Evolutionary conservation across 2,329 filamentous ascomycete genomes (phyloP).

Genomic region (Ceratocystis colombiana): DNA sequence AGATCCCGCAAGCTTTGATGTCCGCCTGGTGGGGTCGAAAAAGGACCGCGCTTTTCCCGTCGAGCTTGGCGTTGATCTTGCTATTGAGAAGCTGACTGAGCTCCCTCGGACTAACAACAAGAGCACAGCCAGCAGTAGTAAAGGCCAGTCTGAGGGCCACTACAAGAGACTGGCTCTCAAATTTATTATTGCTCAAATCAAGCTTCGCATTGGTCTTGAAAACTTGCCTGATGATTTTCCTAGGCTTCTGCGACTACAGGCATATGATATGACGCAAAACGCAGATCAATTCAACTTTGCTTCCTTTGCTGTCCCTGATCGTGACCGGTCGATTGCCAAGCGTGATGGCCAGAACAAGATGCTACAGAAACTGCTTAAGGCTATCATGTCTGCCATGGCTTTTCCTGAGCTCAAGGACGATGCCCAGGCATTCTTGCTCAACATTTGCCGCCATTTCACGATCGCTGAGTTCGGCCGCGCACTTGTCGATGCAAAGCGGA

Average conservation of each 20-base stretch:
- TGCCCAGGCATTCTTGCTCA: slow-evolving; percentile 63
- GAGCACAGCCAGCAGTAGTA: slow-evolving; percentile 35
- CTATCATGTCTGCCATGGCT: slow-evolving; percentile 74
- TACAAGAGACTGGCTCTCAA: slow-evolving; percentile 92
- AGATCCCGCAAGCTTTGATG: slow-evolving; percentile 75
- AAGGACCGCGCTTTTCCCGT: slow-evolving; percentile 81
- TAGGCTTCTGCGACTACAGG: slow-evolving; percentile 73
- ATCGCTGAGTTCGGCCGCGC: slow-evolving; percentile 80
- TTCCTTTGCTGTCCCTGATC: slow-evolving; percentile 63
- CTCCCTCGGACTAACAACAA: slow-evolving; percentile 46
- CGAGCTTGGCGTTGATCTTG: slow-evolving; percentile 75
- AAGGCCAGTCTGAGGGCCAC: slow-evolving; percentile 61
- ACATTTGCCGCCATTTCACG: slow-evolving; percentile 81
- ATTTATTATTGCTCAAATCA: slow-evolving; percentile 78
- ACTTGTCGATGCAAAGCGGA: slow-evolving; percentile 70
- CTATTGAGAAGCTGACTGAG: slow-evolving; percentile 80
- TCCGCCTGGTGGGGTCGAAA: slow-evolving; percentile 80
- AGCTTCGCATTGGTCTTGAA: slow-evolving; percentile 80
- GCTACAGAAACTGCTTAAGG: slow-evolving; percentile 79
- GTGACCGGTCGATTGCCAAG: slow-evolving; percentile 75
- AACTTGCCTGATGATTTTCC: slow-evolving; percentile 82
- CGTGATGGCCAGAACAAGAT: slow-evolving; percentile 73
- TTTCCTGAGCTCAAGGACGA: slow-evolving; percentile 69
- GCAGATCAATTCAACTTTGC: slow-evolving; percentile 63
- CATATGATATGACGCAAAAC: slow-evolving; percentile 67